Conservation (phyloP, 306 rosid species). For the Macrotyloma uniflorum region DNA sequence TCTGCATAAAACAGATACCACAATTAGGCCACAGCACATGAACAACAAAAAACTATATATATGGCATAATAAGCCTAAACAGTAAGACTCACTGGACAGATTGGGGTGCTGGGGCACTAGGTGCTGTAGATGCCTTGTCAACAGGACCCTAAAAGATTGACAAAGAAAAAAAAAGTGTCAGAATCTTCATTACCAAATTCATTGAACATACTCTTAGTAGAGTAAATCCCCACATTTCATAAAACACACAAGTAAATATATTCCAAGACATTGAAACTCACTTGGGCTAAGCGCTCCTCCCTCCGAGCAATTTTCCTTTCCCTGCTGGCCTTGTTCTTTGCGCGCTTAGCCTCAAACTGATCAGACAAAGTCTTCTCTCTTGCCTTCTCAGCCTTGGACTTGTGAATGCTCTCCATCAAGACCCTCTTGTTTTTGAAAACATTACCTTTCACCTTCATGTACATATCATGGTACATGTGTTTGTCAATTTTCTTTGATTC, state of each 20-base stretch:
- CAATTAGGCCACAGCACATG: background rate
- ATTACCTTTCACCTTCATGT: slow-evolving; percentile 54
- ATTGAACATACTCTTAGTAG: background rate
- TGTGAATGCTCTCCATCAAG: slow-evolving; percentile 56
- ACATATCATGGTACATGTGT: slow-evolving; percentile 55
- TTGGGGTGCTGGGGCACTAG: slow-evolving; percentile 51
- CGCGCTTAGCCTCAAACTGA: slow-evolving; percentile 56
- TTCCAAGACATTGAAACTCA: slow-evolving; percentile 17
- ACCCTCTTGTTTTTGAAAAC: slow-evolving; percentile 56
- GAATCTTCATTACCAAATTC: background rate
- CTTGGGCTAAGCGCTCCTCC: slow-evolving; percentile 53
- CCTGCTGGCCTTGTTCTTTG: slow-evolving; percentile 61
- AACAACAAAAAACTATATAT: background rate
- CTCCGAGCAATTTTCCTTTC: slow-evolving; percentile 48
- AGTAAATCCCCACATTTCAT: background rate
- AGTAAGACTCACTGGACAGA: slow-evolving; percentile 61
- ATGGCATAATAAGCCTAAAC: background rate
- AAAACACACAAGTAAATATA: background rate
- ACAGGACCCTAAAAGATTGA: slow-evolving; percentile 66
- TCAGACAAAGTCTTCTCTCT: slow-evolving; percentile 53
- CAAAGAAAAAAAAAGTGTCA: background rate
- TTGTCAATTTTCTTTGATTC: slow-evolving; percentile 52
- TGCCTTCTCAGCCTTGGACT: slow-evolving; percentile 54
- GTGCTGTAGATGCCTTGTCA: slow-evolving; percentile 51
- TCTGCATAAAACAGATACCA: slow-evolving; percentile 41